These are phyloP conservation scores for Diaporthe citriasiana DNA, from an alignment of 2,329 filamentous ascomycete species.

Conservation along the genomic window DNA sequence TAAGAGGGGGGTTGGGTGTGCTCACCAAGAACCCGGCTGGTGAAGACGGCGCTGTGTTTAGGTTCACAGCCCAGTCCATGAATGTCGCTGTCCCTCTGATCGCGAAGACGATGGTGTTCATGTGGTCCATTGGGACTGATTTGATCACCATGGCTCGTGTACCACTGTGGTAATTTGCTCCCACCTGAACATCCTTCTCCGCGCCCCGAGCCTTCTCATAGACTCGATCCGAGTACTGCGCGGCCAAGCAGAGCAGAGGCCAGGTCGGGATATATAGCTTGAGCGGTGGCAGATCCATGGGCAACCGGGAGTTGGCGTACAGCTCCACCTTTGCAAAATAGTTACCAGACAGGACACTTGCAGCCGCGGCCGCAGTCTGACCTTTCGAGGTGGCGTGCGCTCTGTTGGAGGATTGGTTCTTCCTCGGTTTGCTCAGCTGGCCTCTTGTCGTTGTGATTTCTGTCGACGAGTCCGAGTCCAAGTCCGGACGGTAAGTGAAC, in stretches of 20 bases:
- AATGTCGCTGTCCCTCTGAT: constrained; percentile 86
- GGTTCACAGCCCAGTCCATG: constrained; percentile 89
- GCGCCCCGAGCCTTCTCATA: constrained; percentile 75
- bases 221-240: constrained; percentile 81
- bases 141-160: constrained; percentile 90
- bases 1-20: constrained; percentile 36
- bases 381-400: constrained; percentile 54
- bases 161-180: constrained; percentile 79
- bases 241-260: constrained; percentile 82
- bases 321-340: constrained; percentile 83
- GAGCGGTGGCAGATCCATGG: constrained; percentile 75
- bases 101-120: constrained; percentile 85
- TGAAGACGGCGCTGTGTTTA: constrained; percentile 76
- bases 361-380: constrained; percentile 52
- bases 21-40: constrained; percentile 76
- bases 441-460: constrained; percentile 33
- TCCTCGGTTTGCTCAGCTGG: constrained; percentile 40
- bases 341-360: constrained; percentile 61
- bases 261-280: constrained; percentile 82
- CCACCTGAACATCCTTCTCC: constrained; percentile 78
- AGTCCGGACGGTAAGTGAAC: constrained; percentile 55
- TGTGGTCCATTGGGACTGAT: constrained; percentile 81
- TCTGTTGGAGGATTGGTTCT: constrained; percentile 49
- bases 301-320: constrained; percentile 83
- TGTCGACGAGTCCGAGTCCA: constrained; percentile 8